Evolutionary conservation across 305 asterid genomes (phyloP), one percentile per base, ranked within the genome.

Genomic region (Coffea humblotiana): DNA sequence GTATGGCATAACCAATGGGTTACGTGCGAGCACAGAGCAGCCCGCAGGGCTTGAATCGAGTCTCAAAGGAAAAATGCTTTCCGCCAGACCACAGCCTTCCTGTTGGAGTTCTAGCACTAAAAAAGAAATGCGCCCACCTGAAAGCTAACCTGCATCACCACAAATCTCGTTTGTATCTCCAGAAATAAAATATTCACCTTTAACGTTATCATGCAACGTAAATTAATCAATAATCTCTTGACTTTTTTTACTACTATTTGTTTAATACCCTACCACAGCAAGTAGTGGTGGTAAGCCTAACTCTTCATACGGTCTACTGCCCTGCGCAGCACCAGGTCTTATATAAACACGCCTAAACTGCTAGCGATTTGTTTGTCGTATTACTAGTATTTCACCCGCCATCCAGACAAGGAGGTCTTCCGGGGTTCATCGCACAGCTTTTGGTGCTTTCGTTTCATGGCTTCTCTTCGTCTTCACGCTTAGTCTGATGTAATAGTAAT

Each of bases 391-490:
- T 32, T 0, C 37, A 0, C 8, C 32, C 51, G 2, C 49, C 11
- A 32, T 27, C 19, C 27, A 14, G n/a, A 23, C 23, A n/a, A 11
- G 45, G 18, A 27, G 18, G n/a, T 15, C n/a, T 60, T 60, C 40
- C 61, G 47, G 72, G 52, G 69, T n/a, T 77, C 70, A 78, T 69
- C n/a, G 81, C 76, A 78, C 21, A 56, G 58, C 70, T 4, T 52
- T 40, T 32, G 74, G 74, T 77, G 80, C 52, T 49, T 67, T 21
- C 56, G 80, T 77, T 68, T 68, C 80, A 78, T 69, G 76, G 81
- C 69, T 78, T 54, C 43, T 78, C 81, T 40, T 68, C 81, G n/a
- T 68, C 73, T 16, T 77, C 49, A 4, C 60, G 47, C 52, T n/a
- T 16, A 64, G 73, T 16, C 45, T 47, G 45, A 43, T 40, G 43